Conservation (phyloP, 2,329 filamentous ascomycete species). For the Diaporthe sp. region DNA sequence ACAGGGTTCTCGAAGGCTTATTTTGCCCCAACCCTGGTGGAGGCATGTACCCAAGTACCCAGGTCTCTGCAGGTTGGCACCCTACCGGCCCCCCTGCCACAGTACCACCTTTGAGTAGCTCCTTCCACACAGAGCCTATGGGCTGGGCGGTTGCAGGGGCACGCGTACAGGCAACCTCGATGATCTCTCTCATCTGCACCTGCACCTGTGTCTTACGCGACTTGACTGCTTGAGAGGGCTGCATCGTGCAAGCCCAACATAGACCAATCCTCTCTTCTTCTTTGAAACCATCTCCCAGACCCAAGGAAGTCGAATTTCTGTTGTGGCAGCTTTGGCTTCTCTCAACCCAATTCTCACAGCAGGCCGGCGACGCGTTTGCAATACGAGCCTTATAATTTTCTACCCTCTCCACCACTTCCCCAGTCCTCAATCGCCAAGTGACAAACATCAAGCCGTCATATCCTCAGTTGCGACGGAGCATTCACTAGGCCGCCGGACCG, state of each 20-base stretch:
- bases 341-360: neutral
- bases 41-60: neutral
- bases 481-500: neutral
- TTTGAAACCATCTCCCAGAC: neutral
- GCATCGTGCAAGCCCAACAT: neutral
- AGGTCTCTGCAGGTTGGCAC: neutral
- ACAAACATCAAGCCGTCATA: neutral
- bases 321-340: neutral
- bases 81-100: neutral
- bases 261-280: neutral
- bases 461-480: neutral
- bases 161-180: slow-evolving; percentile 17
- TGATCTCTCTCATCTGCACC: neutral
- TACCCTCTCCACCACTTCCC: slow-evolving; percentile 7
- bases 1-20: neutral
- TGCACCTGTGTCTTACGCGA: slow-evolving; percentile 7
- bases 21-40: slow-evolving; percentile 6
- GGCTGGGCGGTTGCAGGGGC: slow-evolving; percentile 17
- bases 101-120: neutral
- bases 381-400: slow-evolving; percentile 17
- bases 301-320: neutral
- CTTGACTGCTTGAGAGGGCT: neutral
- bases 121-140: neutral
- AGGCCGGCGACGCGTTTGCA: slow-evolving; percentile 16
- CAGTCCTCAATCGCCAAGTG: neutral